phyloP scores from a whole-genome alignment of 2,329 filamentous ascomycete genomes.

The Xylaria arbuscula region DNA sequence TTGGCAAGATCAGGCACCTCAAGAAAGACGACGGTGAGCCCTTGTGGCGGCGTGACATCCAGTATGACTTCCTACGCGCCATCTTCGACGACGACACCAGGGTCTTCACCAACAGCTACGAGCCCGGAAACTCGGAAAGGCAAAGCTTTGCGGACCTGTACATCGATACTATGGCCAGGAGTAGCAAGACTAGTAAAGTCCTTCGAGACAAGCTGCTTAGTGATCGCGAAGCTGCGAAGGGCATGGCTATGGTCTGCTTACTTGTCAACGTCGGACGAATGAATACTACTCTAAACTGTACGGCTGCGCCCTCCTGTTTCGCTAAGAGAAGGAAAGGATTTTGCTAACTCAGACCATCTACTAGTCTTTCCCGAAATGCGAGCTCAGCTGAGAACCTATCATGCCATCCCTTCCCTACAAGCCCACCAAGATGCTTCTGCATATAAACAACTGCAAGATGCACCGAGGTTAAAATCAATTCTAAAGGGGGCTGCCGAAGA shows the following conservation, averaged over 20 bases:
- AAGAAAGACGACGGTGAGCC: slow-evolving; percentile 92
- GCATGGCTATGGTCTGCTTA: slow-evolving; percentile 99
- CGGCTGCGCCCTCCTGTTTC: slow-evolving; percentile 48
- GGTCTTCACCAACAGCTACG: slow-evolving; percentile 92
- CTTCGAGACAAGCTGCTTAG: slow-evolving; percentile 95
- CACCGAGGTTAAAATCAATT: slow-evolving; percentile 94
- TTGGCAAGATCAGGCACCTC: slow-evolving; percentile 81
- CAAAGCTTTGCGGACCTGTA: slow-evolving; percentile 95
- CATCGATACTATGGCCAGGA: slow-evolving; percentile 97
- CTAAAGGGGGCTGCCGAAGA: slow-evolving; percentile 97
- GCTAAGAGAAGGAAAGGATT: slow-evolving; percentile 1
- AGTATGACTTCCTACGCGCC: slow-evolving; percentile 84
- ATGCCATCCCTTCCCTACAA: slow-evolving; percentile 95
- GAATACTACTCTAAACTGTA: slow-evolving; percentile 99
- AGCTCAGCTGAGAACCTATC: slow-evolving; percentile 95
- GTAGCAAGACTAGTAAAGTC: slow-evolving; percentile 99
- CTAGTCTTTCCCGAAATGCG: slow-evolving; percentile 97
- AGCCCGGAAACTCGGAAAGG: slow-evolving; percentile 67
- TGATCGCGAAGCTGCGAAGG: slow-evolving; percentile 90
- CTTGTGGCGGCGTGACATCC: slow-evolving; percentile 87
- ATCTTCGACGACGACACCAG: slow-evolving; percentile 79
- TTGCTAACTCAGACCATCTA: slow-evolving; percentile 26
- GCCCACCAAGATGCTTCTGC: slow-evolving; percentile 94
- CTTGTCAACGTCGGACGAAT: slow-evolving; percentile 97
- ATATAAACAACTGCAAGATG: slow-evolving; percentile 98